Conservation (phyloP, 805 yeast genomes). For the Yarrowia divulgata region DNA sequence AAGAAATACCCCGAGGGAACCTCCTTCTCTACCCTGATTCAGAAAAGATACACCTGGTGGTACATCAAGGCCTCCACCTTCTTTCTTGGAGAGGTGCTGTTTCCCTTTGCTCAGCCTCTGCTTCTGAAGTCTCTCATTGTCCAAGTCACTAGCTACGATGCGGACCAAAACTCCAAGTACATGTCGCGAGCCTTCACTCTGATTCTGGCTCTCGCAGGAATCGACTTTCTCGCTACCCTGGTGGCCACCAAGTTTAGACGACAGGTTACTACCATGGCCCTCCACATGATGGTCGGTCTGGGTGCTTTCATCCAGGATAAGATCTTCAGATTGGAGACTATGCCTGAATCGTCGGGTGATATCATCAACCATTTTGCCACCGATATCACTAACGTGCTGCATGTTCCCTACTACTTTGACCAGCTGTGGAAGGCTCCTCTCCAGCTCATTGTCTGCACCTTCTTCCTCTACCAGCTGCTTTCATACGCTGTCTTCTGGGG, state of each 20-base stretch:
- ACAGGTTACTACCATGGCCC: slow-evolving; percentile 34
- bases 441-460: slow-evolving; percentile 62
- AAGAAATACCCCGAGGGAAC: slow-evolving; percentile 16
- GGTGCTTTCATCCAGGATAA: slow-evolving; percentile 72
- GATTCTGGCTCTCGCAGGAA: slow-evolving; percentile 73
- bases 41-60: slow-evolving; percentile 30
- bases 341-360: slow-evolving; percentile 27
- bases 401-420: slow-evolving; percentile 35
- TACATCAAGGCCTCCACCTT: slow-evolving; percentile 46
- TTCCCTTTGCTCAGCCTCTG: slow-evolving; percentile 56
- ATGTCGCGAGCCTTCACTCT: slow-evolving; percentile 77
- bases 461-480: slow-evolving; percentile 68
- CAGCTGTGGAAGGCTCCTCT: slow-evolving; percentile 37
- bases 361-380: slow-evolving; percentile 37
- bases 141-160: slow-evolving; percentile 57
- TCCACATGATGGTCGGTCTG: slow-evolving; percentile 61
- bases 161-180: slow-evolving; percentile 53
- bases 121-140: slow-evolving; percentile 51
- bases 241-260: slow-evolving; percentile 71
- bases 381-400: slow-evolving; percentile 30
- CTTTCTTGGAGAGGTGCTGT: slow-evolving; percentile 55
- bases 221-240: slow-evolving; percentile 75
- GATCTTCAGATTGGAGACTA: slow-evolving; percentile 65
- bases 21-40: slow-evolving; percentile 14
- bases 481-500: slow-evolving; percentile 92